Evolutionary conservation across 352 stramenopile species (phyloP), one percentile per base, ranked within the genome.

Genomic region (Globisporangium takayamanum): DNA sequence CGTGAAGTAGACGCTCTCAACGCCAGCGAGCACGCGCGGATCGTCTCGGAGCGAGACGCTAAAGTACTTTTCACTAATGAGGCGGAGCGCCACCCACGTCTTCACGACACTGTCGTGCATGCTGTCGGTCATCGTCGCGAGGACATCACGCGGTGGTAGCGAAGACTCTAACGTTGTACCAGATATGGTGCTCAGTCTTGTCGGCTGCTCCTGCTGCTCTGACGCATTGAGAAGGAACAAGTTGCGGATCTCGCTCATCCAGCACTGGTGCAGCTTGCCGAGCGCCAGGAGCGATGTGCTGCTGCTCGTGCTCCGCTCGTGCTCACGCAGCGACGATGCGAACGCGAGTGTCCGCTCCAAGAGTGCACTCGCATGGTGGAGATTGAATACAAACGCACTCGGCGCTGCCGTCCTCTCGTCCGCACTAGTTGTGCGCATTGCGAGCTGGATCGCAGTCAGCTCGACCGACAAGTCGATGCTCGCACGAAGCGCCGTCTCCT

Each of bases 61-160:
- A 46, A 89, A 89, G 54, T 89, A 81, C 49, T 89, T 89, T 39
- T 89, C 78, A 11, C 76, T 81, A 2, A 77, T 50, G 25, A 69
- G 58, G 5, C 63, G 73, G 18, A 83, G 22, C 46, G 68, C 36
- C 5, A 12, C 45, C 60, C 62, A 73, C 4, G 78, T 22, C 49
- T 76, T 78, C 30, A 69, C 72, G 20, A 57, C 52, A 39, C 33
- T 39, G 33, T 39, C 33, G 33, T 39, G 33, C 33, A 7, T 14
- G 7, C 33, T 39, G 33, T 39, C 33, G 33, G 5, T 39, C 33
- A 12, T 12, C 10, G 33, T 14, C 33, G 33, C 33, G 7, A 39
- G 33, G 33, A 39, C 33, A 12, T 39, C 33, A 7, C 33, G 33
- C 5, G 33, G 7, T 39, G 33, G 33, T 12, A 8, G 30, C 2